Percentiles rank a stretch among this genome's conserved stretches.
Conservation (phyloP, 2,329 filamentous ascomycete genomes). For the Tothia fuscella region DNA sequence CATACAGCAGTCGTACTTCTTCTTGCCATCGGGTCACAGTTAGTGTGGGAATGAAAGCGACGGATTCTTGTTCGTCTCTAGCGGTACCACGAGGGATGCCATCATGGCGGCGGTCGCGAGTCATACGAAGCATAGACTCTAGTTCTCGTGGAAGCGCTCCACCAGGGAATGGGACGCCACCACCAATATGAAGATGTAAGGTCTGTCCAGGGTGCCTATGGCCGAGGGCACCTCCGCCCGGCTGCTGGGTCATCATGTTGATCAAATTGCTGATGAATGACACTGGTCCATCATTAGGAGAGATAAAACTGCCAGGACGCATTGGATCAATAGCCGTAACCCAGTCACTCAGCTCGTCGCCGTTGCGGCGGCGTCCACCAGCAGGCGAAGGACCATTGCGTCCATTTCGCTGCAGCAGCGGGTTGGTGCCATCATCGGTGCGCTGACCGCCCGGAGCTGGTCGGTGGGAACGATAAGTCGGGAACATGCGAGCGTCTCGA, state of each 20-base stretch:
- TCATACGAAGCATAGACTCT: not conserved
- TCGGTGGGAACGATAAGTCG: constrained; percentile 39
- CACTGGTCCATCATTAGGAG: constrained; percentile 33
- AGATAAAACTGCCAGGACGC: constrained; percentile 33
- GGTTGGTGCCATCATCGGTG: constrained; percentile 75
- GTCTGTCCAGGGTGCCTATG: not conserved
- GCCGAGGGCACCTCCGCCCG: constrained; percentile 20
- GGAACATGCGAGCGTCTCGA: constrained; percentile 15
- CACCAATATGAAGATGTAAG: constrained; percentile 7
- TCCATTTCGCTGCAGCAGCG: constrained; percentile 56
- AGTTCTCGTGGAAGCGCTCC: constrained; percentile 4
- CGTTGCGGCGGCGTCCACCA: constrained; percentile 16
- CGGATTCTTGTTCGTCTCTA: constrained; percentile 55
- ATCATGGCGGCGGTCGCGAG: constrained; percentile 18
- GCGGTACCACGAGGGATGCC: constrained; percentile 23
- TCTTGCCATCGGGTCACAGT: constrained; percentile 78
- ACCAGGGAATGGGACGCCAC: not conserved
- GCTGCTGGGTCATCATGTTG: constrained; percentile 41
- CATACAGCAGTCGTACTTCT: constrained; percentile 79
- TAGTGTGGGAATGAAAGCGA: constrained; percentile 58
- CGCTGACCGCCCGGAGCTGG: constrained; percentile 42
- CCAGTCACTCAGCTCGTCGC: constrained; percentile 38
- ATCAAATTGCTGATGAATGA: constrained; percentile 47
- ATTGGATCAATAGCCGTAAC: constrained; percentile 38
- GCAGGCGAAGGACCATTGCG: constrained; percentile 5